Percentiles rank a stretch among this genome's conserved stretches.
Conservation (phyloP, 2,329 filamentous ascomycete genomes). For the Fusarium sp. region DNA sequence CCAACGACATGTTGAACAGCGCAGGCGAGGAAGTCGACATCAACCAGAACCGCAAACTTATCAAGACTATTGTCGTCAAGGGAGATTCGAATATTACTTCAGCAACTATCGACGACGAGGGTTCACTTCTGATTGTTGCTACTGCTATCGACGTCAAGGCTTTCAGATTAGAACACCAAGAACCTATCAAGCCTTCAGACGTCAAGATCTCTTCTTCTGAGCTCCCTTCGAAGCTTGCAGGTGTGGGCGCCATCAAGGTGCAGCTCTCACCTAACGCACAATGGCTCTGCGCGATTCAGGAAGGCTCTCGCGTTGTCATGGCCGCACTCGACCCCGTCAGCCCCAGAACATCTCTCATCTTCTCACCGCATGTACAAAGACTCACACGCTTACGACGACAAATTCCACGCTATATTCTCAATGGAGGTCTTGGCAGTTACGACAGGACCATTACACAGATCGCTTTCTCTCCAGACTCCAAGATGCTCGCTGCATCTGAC, state of each 20-base stretch:
- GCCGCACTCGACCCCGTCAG: slow-evolving; percentile 41
- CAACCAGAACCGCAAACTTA: slow-evolving; percentile 68
- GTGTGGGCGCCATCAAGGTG: slow-evolving; percentile 73
- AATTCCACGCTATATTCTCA: slow-evolving; percentile 62
- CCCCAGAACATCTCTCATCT: slow-evolving; percentile 31
- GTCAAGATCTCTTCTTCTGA: slow-evolving; percentile 77
- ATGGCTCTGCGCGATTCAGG: slow-evolving; percentile 74
- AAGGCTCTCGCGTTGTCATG: slow-evolving; percentile 67
- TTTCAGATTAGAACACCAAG: slow-evolving; percentile 71
- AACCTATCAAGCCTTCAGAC: slow-evolving; percentile 61
- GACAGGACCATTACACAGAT: slow-evolving; percentile 77
- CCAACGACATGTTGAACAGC: slow-evolving; percentile 56
- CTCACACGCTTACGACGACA: slow-evolving; percentile 63
- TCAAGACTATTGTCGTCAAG: slow-evolving; percentile 73
- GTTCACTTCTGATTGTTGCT: slow-evolving; percentile 78
- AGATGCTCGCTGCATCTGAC: slow-evolving; percentile 81
- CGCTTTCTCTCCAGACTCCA: slow-evolving; percentile 82
- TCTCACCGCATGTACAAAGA: slow-evolving; percentile 53
- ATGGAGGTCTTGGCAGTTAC: slow-evolving; percentile 78
- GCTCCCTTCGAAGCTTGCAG: slow-evolving; percentile 64
- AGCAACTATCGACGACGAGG: slow-evolving; percentile 75
- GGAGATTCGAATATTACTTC: slow-evolving; percentile 87
- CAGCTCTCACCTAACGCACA: slow-evolving; percentile 74
- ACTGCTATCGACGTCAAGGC: slow-evolving; percentile 79
- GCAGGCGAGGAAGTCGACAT: slow-evolving; percentile 52